Evolutionary conservation across 305 asterid genomes (phyloP), one percentile per base, ranked within the genome.

Genomic region (Euphrasia arctica): DNA sequence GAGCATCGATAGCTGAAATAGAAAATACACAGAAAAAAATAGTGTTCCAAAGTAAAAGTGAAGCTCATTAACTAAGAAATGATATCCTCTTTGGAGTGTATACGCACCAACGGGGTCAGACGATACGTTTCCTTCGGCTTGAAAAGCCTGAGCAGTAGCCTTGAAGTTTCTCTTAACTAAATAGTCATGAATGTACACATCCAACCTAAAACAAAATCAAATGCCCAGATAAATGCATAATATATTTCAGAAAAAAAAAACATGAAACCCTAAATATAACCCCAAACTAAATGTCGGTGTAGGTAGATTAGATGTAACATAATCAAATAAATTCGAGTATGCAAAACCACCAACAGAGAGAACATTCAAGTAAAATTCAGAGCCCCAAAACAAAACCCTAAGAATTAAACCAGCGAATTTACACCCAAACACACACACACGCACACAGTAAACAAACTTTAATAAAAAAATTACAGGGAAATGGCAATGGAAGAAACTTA

Each of bases 61-160:
- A 5, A 60, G 36, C 54, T 68, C 9, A 0, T 12, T 65, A 62
- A 28, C 22, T 69, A 36, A 36, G 9, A 5, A 36, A 36, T 1
- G 42, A 4, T 36, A 6, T 36, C 42, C 42, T 6, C 42, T 36
- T 36, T 54, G 43, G 15, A 9, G 15, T 47, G 15, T 32, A 60
- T 64, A 69, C 92, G 60, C 65, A 93, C 99, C 97, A 70, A 93
- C 99, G 4, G 99, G 99, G 74, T 93, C 99, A 7, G 99, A 85
- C 2, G 96, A 90, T 31, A 93, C 99, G 77, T 93, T 90, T 54
- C 97, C 99, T 79, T 93, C 99, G 18, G 95, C 87, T 82, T 82
- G 99, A 71, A 93, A 93, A 41, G 99, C 96, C 80, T 90, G 95
- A 13, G 99, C 97, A 49, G 96, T 77, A 55, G 95, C 88, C 77